A percentile compares a stretch with the other conserved stretches of the same genome.
phyloP scores from a whole-genome alignment of 108 stramenopile species.

The Cyclostephanos invisitatus region DNA sequence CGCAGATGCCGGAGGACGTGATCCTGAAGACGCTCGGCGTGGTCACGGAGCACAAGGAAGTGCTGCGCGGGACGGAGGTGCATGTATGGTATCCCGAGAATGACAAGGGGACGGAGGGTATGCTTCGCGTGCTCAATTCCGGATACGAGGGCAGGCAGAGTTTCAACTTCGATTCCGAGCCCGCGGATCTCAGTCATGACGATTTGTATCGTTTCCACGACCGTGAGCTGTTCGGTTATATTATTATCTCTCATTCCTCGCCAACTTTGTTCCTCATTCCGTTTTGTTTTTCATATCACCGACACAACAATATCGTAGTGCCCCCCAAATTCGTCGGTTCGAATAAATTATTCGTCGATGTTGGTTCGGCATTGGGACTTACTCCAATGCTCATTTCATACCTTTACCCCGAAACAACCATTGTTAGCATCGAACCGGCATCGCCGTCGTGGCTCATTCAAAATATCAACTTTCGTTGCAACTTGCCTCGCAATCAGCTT shows the following conservation, averaged over 20 bases:
- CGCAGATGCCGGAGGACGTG: slow-evolving; percentile 56
- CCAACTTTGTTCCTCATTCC: neutral
- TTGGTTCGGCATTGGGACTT: slow-evolving; percentile 71
- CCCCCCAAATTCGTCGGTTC: slow-evolving; percentile 56
- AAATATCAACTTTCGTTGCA: slow-evolving; percentile 75
- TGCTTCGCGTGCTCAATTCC: slow-evolving; percentile 55
- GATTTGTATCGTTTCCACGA: slow-evolving; percentile 48
- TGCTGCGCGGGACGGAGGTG: slow-evolving; percentile 46
- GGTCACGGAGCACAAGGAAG: slow-evolving; percentile 50
- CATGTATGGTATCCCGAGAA: slow-evolving; percentile 67
- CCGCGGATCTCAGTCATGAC: slow-evolving; percentile 39
- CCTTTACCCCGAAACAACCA: slow-evolving; percentile 66
- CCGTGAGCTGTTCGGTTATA: neutral
- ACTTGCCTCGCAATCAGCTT: slow-evolving; percentile 53
- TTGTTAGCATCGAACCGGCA: slow-evolving; percentile 78
- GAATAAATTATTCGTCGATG: slow-evolving; percentile 79
- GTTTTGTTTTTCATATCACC: neutral
- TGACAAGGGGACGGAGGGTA: slow-evolving; percentile 61
- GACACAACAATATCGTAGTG: slow-evolving; percentile 10
- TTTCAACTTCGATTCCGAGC: slow-evolving; percentile 55
- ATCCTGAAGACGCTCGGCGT: slow-evolving; percentile 55
- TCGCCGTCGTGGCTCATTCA: slow-evolving; percentile 80
- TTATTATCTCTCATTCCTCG: neutral
- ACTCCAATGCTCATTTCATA: slow-evolving; percentile 62
- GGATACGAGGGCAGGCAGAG: slow-evolving; percentile 36